A percentile compares a stretch with the other conserved stretches of the same genome.
These are phyloP conservation scores for Mucor plumbeus DNA, from an alignment of 371 early-diverging fungal species.

Conservation along the genomic window DNA sequence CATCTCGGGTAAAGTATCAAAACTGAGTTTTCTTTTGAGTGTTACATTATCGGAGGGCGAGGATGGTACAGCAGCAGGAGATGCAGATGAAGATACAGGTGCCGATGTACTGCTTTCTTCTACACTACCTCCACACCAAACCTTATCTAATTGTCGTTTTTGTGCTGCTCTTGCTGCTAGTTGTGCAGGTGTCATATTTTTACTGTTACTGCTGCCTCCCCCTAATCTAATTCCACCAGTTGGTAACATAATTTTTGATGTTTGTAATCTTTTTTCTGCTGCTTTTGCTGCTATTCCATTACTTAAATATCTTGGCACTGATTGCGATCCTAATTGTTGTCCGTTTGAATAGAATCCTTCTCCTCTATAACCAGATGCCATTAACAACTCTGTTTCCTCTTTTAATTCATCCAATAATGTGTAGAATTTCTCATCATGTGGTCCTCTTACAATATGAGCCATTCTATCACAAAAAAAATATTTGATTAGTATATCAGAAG, in stretches of 20 bases:
- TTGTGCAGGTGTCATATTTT: conserved; percentile 28
- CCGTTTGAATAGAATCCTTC: conserved; percentile 57
- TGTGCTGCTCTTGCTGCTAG: conserved; percentile 65
- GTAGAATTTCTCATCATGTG: conserved; percentile 72
- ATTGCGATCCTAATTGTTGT: conserved; percentile 38
- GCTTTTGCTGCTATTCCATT: conserved; percentile 48
- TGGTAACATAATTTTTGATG: conserved; percentile 51
- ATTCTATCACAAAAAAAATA: conserved; percentile 36
- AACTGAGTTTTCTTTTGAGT: conserved; percentile 3
- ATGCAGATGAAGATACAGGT: neutral
- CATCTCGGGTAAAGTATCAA: neutral
- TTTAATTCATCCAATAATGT: conserved; percentile 57
- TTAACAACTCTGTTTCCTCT: conserved; percentile 55
- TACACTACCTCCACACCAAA: conserved; percentile 63
- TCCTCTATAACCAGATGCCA: conserved; percentile 53
- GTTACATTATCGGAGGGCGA: neutral
- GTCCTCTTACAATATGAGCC: conserved; percentile 64
- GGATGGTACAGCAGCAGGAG: neutral
- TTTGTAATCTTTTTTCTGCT: conserved; percentile 53
- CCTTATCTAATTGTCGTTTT: conserved; percentile 50
- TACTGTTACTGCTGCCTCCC: conserved; percentile 31
- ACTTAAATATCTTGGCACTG: conserved; percentile 17
- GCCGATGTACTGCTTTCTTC: neutral
- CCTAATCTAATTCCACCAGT: conserved; percentile 58
- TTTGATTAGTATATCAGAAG: neutral